Conservation (phyloP, 129 eudicot genomes). For the Artemisia annua region DNA sequence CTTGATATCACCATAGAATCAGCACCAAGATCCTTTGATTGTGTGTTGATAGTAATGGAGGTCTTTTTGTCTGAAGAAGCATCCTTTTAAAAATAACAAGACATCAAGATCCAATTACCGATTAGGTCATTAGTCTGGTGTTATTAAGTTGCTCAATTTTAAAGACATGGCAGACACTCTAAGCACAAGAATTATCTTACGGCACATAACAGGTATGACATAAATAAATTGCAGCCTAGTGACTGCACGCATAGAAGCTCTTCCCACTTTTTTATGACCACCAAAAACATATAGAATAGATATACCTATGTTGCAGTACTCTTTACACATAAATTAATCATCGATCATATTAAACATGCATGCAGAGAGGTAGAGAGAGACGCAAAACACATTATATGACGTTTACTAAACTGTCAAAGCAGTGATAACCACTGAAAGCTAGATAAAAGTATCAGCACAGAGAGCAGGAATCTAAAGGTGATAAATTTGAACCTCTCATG, state of each 20-base stretch:
- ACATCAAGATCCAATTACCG: slow-evolving; percentile 26
- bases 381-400: background rate
- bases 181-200: background rate
- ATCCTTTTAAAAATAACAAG: slow-evolving; percentile 48
- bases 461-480: background rate
- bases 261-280: background rate
- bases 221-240: slow-evolving; percentile 11
- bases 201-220: slow-evolving; percentile 1
- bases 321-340: background rate
- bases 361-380: slow-evolving; percentile 5
- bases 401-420: background rate
- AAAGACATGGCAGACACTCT: slow-evolving; percentile 2
- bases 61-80: slow-evolving; percentile 51
- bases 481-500: background rate
- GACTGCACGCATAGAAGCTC: background rate
- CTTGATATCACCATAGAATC: slow-evolving; percentile 47
- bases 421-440: slow-evolving; percentile 6
- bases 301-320: background rate
- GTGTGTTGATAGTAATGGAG: slow-evolving; percentile 43
- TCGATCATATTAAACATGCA: background rate
- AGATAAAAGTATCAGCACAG: background rate
- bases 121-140: background rate
- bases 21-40: slow-evolving; percentile 43
- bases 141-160: background rate
- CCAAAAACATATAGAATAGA: slow-evolving; percentile 8